Evolutionary conservation across 225 moss, liverwort and hornwort species (phyloP), one percentile per base, ranked within the genome.

Genomic region (Pseudoscleropodium purum): DNA sequence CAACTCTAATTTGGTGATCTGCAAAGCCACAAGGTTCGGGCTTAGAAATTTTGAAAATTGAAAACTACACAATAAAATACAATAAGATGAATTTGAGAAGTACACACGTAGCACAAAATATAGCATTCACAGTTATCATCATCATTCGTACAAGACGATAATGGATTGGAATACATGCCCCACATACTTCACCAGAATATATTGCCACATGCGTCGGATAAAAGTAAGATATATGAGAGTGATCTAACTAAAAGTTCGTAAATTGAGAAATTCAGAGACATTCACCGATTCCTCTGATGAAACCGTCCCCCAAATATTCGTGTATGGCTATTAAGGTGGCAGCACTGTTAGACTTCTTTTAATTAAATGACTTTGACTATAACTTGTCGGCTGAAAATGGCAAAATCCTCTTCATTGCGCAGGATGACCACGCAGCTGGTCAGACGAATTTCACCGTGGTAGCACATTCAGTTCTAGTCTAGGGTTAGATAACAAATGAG

Each of bases 1-100:
- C 82, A 92, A 85, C 67, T 93, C 90, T 65, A 91, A 78, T 89
- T 90, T 93, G 84, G 84, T 67, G 51, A 93, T 92, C 93, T 93
- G 90, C 88, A 80, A 65, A 51, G 73, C 20, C 91, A 84, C 79
- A 74, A 79, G 83, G 70, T 78, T 77, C 69, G 9, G 43, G 60
- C 67, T 82, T 14, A 61, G 56, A 65, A 43, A 74, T n/a, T 43
- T 43, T 29, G 36, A 57, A 91, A 76, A 52, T 56, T 63, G 73
- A 88, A 75, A 34, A 89, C 31, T 57, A 52, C 7, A 52, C 34
- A 47, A 36, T 17, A 73, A 85, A 56, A 66, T 63, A 63, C 34
- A 81, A 73, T 8, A 72, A 54, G 41, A 63, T n/a, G 31, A 74
- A 43, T 76, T 78, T 66, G 75, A 78, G 78, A 11, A 68, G 60